Evolutionary conservation across 352 stramenopile genomes (phyloP), one percentile per base, ranked within the genome.

Genomic region (Phytophthora capsici): DNA sequence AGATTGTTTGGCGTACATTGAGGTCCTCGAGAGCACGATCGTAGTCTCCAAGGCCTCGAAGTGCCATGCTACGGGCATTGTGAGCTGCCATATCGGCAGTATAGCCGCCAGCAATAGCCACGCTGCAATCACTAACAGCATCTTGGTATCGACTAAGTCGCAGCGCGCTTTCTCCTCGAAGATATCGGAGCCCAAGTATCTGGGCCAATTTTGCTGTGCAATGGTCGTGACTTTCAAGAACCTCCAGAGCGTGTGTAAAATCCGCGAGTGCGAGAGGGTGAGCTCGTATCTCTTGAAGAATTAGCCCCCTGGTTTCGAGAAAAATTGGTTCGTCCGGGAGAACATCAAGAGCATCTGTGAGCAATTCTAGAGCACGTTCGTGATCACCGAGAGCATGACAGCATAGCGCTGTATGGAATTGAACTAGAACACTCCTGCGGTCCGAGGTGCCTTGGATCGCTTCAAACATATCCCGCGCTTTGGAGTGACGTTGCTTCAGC

Each of bases 401-500:
- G 17, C 79, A 82, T 32, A 93, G 63, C 2, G 86, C 84, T 37
- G 78, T 77, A 52, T 92, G 84, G 48, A 84, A 92, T 54, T 85
- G 75, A 44, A 88, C 84, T 8, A 90, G 57, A 0, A 89, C 66
- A 23, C 71, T 85, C 22, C 75, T 90, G 69, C 14, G 30, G 10
- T 20, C 57, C 17, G 56, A 78, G 44, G 44, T 28, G 46, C 26
- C 47, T 34, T 51, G 44, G 2, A 75, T 69, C 10, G 70, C 62
- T 23, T 77, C 63, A 40, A 93, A 87, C 20, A 82, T 73, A 6
- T 25, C 40, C 10, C 70, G 64, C 22, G 82, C 84, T 1, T 73
- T 66, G 4, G 62, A 56, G 59, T 89, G 69, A 3, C 80, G 65
- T 32, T 87, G 61, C 44, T 77, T 77, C 9, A 94, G 74, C 53